phyloP scores from a whole-genome alignment of 768 basidiomycete species.

The Leccinum ochraceum region DNA sequence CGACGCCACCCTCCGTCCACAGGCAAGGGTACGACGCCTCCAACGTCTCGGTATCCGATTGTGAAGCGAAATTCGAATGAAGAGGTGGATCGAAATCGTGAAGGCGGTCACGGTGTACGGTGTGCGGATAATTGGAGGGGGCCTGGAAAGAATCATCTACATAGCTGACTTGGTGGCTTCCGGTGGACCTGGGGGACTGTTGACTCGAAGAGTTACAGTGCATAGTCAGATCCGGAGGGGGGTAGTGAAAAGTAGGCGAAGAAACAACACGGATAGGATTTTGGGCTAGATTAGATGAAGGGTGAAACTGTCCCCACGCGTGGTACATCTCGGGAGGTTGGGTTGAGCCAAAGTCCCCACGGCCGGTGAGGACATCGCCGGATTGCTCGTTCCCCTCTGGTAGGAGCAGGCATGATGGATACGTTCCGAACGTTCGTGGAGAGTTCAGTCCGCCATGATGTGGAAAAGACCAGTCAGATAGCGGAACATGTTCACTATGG shows the following conservation, averaged over 20 bases:
- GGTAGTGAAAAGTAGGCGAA: background rate
- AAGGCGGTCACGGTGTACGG: background rate
- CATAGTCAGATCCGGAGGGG: background rate
- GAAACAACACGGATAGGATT: background rate
- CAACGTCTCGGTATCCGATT: constrained; percentile 3
- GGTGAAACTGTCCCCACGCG: constrained; percentile 9
- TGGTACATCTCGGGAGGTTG: constrained; percentile 3
- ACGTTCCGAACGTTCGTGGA: background rate
- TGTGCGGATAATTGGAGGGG: background rate
- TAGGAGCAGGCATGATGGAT: background rate
- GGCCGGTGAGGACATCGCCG: background rate
- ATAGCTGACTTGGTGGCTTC: background rate
- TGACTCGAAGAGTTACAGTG: background rate
- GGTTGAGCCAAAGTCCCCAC: background rate
- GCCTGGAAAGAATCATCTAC: constrained; percentile 1
- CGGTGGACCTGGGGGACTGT: constrained; percentile 4
- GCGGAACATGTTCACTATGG: constrained; percentile 8
- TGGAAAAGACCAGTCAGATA: background rate
- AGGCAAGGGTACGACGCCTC: constrained; percentile 18
- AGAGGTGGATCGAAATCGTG: background rate
- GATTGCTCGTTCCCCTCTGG: background rate
- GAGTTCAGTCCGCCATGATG: constrained; percentile 1
- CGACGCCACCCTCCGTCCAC: constrained; percentile 17
- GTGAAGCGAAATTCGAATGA: background rate
- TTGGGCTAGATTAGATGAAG: background rate